These are phyloP conservation scores for Antarctomyces pellizariae DNA, from an alignment of 495 filamentous ascomycete species.

Conservation along the genomic window DNA sequence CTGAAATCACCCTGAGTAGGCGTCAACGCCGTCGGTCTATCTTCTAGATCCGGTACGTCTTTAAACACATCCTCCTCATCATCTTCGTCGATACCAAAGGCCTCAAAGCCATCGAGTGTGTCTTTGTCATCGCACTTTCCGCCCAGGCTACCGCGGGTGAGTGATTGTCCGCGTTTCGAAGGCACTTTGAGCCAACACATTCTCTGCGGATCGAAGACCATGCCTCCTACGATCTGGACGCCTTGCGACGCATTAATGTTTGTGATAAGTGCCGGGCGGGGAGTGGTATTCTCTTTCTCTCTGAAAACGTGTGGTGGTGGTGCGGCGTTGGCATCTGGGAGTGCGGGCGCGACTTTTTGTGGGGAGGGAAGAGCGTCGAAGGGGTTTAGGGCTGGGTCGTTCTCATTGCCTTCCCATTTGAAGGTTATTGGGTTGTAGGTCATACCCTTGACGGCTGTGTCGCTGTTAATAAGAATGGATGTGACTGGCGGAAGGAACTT, in stretches of 20 bases:
- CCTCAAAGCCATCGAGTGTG: slow-evolving; percentile 54
- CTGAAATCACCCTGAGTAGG: slow-evolving; percentile 11
- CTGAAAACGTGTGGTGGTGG: slow-evolving; percentile 24
- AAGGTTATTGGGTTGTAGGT: slow-evolving; percentile 67
- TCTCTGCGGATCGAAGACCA: slow-evolving; percentile 89
- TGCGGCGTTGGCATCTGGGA: slow-evolving; percentile 22
- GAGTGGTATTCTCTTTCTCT: slow-evolving; percentile 31
- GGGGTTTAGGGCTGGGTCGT: slow-evolving; percentile 40
- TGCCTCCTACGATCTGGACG: slow-evolving; percentile 77
- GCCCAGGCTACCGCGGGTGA: slow-evolving; percentile 9
- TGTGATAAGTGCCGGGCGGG: slow-evolving; percentile 80
- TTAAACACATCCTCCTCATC: slow-evolving; percentile 32
- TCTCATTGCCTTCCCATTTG: slow-evolving; percentile 93
- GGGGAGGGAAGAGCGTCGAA: slow-evolving; percentile 36
- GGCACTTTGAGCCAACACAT: slow-evolving; percentile 82
- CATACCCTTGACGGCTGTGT: slow-evolving; percentile 73
- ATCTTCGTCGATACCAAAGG: slow-evolving; percentile 35
- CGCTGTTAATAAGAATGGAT: slow-evolving; percentile 5
- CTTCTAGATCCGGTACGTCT: slow-evolving; percentile 29
- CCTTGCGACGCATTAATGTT: slow-evolving; percentile 54
- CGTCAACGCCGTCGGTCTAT: slow-evolving; percentile 16
- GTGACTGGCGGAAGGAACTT: slow-evolving; percentile 16
- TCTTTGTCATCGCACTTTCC: slow-evolving; percentile 18
- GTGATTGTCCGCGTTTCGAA: slow-evolving; percentile 3
- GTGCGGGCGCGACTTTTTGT: slow-evolving; percentile 9